A percentile compares a stretch with the other conserved stretches of the same genome.
These are phyloP conservation scores for Hortaea werneckii DNA, from an alignment of 2,329 filamentous ascomycete genomes.

Conservation along the genomic window DNA sequence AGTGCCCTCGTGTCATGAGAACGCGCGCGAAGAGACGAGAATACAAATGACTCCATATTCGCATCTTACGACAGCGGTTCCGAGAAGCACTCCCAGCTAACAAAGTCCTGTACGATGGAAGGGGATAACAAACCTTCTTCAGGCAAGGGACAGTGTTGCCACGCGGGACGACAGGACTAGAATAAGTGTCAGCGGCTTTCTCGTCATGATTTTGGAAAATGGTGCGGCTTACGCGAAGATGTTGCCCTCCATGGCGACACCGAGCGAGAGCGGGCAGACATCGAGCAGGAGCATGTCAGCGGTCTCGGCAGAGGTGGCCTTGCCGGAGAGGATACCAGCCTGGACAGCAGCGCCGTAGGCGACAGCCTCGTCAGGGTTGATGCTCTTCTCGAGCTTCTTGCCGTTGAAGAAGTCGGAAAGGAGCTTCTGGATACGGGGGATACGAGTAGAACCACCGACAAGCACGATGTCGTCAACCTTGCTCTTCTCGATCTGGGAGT, in stretches of 20 bases:
- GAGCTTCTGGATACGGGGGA: slow-evolving; percentile 97
- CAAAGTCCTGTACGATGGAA: too few relatives aligned
- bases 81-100: too few relatives aligned
- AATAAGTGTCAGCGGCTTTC: not conserved
- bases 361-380: slow-evolving; percentile 99
- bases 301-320: slow-evolving; percentile 91
- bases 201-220: not conserved
- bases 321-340: slow-evolving; percentile 96
- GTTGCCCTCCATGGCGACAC: slow-evolving; percentile 99
- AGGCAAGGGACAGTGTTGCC: slow-evolving; percentile 31
- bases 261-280: slow-evolving; percentile 89
- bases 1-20: too few relatives aligned
- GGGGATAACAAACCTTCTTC: too few relatives aligned
- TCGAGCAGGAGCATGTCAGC: slow-evolving; percentile 90
- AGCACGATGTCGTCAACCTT: slow-evolving; percentile 97
- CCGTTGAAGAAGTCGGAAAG: slow-evolving; percentile 98
- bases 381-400: slow-evolving; percentile 99
- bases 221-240: slow-evolving; percentile 58
- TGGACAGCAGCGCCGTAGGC: slow-evolving; percentile 98
- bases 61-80: too few relatives aligned
- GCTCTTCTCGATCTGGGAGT: slow-evolving; percentile 76
- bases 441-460: slow-evolving; percentile 98
- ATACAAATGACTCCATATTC: too few relatives aligned
- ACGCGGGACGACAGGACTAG: slow-evolving; percentile 61
- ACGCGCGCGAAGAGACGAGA: too few relatives aligned